Percentiles rank a stretch among this genome's conserved stretches.
These are phyloP conservation scores for Lithocarpus polystachyus DNA, from an alignment of 306 rosid species.

Conservation along the genomic window DNA sequence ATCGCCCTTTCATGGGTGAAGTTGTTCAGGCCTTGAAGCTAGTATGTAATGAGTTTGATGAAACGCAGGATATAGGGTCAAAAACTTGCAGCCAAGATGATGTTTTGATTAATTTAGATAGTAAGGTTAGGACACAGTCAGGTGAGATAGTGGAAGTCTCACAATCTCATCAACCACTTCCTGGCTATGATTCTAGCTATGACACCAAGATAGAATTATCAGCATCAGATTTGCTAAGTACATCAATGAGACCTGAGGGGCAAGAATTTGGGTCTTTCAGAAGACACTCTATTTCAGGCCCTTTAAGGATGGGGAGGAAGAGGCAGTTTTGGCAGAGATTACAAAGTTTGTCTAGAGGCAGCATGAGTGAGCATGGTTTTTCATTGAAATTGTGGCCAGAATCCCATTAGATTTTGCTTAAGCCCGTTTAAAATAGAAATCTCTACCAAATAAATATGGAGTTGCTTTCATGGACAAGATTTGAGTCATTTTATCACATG, in stretches of 20 bases:
- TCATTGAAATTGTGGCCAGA: constrained; percentile 52
- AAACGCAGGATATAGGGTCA: constrained; percentile 44
- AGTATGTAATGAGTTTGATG: constrained; percentile 80
- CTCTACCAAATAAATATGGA: not conserved
- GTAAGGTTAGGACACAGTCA: constrained; percentile 20
- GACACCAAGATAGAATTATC: constrained; percentile 41
- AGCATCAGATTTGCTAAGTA: constrained; percentile 45
- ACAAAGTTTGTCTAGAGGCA: constrained; percentile 63
- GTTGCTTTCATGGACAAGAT: not conserved
- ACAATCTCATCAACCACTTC: constrained; percentile 17
- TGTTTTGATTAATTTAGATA: constrained; percentile 26
- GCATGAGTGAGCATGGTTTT: constrained; percentile 74
- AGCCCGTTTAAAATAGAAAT: not conserved
- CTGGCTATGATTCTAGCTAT: constrained; percentile 34
- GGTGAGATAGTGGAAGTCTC: constrained; percentile 15
- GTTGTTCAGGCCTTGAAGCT: constrained; percentile 96
- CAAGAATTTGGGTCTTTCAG: constrained; percentile 58
- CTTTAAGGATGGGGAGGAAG: constrained; percentile 47
- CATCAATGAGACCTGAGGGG: constrained; percentile 40
- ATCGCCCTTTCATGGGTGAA: constrained; percentile 98
- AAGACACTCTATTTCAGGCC: constrained; percentile 72
- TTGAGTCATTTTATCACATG: too few relatives aligned
- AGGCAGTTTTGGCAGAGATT: constrained; percentile 70
- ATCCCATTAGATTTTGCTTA: constrained; percentile 28
- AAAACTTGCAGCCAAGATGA: constrained; percentile 45